Conservation (phyloP, 2,329 filamentous ascomycete genomes). For the Curvularia spicifera region DNA sequence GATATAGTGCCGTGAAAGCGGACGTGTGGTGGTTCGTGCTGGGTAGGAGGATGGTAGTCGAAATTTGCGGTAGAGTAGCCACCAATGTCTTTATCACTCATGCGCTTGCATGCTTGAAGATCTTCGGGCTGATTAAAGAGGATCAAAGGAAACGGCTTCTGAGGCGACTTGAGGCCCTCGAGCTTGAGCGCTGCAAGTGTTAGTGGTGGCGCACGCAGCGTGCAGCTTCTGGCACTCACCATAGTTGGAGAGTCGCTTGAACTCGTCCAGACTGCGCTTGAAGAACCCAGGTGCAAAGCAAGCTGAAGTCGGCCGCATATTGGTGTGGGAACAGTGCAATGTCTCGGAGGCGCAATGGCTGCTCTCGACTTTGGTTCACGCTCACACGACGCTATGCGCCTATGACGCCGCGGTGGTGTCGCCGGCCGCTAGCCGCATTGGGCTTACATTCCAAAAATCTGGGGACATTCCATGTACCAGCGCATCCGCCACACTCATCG, state of each 20-base stretch:
- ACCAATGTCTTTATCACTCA: constrained; percentile 86
- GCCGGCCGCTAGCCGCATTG: constrained; percentile 27
- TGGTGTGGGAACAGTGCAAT: constrained; percentile 10
- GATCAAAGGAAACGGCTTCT: constrained; percentile 68
- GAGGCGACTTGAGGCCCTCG: constrained; percentile 71
- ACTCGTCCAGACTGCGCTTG: constrained; percentile 64
- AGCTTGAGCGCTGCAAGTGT: constrained; percentile 66
- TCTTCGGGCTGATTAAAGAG: constrained; percentile 62
- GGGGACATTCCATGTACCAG: constrained; percentile 11
- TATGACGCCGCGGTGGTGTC: constrained; percentile 27
- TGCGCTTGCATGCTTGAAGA: constrained; percentile 67
- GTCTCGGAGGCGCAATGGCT: constrained; percentile 13
- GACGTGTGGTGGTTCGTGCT: constrained; percentile 68
- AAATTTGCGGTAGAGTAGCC: constrained; percentile 79
- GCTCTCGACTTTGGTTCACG: constrained; percentile 9
- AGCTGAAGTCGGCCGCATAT: constrained; percentile 48
- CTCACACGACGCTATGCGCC: constrained; percentile 17
- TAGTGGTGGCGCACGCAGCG: constrained; percentile 33
- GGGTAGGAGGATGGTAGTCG: constrained; percentile 62
- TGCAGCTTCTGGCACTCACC: constrained; percentile 51
- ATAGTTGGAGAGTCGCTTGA: constrained; percentile 62
- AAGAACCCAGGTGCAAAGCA: constrained; percentile 59
- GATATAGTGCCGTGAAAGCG: constrained; percentile 90
- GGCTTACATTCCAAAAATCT: constrained; percentile 28
- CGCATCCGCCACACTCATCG: constrained; percentile 9